Evolutionary conservation across 2,329 filamentous ascomycete genomes (phyloP).

Genomic region (Seiridium cupressi): DNA sequence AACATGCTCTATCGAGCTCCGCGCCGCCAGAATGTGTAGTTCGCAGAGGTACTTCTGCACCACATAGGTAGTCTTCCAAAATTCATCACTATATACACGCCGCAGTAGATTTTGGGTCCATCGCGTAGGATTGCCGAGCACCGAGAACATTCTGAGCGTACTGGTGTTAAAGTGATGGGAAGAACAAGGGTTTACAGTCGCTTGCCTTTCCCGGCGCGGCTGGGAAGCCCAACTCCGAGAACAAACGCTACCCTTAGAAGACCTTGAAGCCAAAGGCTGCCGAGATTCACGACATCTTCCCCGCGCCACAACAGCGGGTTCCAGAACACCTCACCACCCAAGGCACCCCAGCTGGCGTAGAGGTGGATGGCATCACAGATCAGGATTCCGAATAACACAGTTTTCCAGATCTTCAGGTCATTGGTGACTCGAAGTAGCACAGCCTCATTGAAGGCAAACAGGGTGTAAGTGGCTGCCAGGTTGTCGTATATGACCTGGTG

Average conservation of each 20-base stretch:
- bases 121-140: not conserved
- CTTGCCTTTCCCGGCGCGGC: not conserved
- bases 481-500: slow-evolving; percentile 66
- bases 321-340: slow-evolving; percentile 4
- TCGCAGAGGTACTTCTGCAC: too few relatives aligned
- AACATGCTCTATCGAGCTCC: too few relatives aligned
- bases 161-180: not conserved
- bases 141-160: not conserved
- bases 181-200: not conserved
- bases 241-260: slow-evolving; percentile 1
- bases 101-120: not conserved
- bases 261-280: slow-evolving; percentile 3
- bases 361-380: slow-evolving; percentile 75
- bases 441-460: slow-evolving; percentile 76
- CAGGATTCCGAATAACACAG: slow-evolving; percentile 64
- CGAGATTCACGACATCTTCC: slow-evolving; percentile 3
- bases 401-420: slow-evolving; percentile 68
- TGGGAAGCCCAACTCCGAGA: not conserved
- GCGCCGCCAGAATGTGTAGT: too few relatives aligned
- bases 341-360: slow-evolving; percentile 32
- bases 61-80: too few relatives aligned
- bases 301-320: not conserved
- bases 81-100: too few relatives aligned
- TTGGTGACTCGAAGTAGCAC: slow-evolving; percentile 68
- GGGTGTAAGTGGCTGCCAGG: slow-evolving; percentile 74